Base-by-base conservation (phyloP, 768 basidiomycete genomes). In the Tremella yokohamensis region DNA sequence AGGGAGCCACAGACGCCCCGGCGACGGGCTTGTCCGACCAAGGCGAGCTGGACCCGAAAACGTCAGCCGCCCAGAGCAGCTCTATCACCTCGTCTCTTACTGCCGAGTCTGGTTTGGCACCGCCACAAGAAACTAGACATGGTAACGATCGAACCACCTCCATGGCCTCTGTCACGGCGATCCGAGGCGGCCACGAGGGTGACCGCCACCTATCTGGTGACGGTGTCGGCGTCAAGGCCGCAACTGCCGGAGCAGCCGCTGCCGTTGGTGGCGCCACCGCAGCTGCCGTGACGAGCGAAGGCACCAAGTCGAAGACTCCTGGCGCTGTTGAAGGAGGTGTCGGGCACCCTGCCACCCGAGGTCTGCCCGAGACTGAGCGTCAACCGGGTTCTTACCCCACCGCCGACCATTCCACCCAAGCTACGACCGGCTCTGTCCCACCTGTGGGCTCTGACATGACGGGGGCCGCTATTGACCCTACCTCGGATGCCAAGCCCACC, bases 111-210 rank as follows among this genome's bases (percentile, higher is more conserved):
- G 29, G 29, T 34, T 34, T 34, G 11, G 29, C 29, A 6, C 29
- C 29, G 11, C 29, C 29, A 34, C 42, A 18, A 49, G 59, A 58
- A 8, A 67, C 68, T 20, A 45, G 61, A 24, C 63, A 56, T 39
- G 58, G 51, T n/a, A 58, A 61, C 24, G 68, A 69, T 34, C 53
- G 70, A 4, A 64, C 70, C 13, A 59, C 56, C 24, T 62, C 61
- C 15, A 22, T 57, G 1, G 66, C 71, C 0, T 62, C 60, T 44
- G 65, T 70, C 39, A 73, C 69, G 19, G 72, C 72, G n/a, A 73
- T 73, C 38, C 49, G 72, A 37, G 57, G 56, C 37, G 72, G 72
- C 6, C 50, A 66, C 42, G 62, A 66, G 26, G 71, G 71, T 26
- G 44, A 49, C 47, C 56, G 20, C 54, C 56, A 39, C 37, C 24